These are phyloP conservation scores for Rhizopus arrhizus DNA, from an alignment of 371 early-diverging fungal genomes.

Conservation along the genomic window DNA sequence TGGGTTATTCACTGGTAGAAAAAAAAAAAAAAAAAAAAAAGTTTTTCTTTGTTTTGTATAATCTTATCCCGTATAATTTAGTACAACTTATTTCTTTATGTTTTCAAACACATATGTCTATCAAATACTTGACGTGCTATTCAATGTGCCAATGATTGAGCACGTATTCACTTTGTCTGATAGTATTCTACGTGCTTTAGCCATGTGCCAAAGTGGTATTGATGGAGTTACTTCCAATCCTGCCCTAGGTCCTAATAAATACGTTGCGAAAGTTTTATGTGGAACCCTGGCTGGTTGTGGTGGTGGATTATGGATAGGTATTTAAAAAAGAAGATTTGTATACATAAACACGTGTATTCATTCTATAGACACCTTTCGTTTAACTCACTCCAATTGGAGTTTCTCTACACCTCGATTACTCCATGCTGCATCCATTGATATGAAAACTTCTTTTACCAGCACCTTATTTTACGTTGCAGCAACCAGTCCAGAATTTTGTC, in stretches of 20 bases:
- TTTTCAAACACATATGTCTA: constrained; percentile 42
- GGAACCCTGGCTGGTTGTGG: constrained; percentile 61
- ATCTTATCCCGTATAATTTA: constrained; percentile 1
- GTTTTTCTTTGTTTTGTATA: neutral
- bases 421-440: constrained; percentile 38
- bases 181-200: constrained; percentile 47
- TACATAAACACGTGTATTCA: neutral
- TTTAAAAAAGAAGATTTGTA: neutral
- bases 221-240: constrained; percentile 53
- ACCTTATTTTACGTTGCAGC: constrained; percentile 40
- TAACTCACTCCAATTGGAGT: constrained; percentile 45
- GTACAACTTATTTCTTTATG: constrained; percentile 46
- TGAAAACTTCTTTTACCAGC: constrained; percentile 41
- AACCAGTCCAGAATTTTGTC: constrained; percentile 29
- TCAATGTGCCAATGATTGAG: constrained; percentile 43
- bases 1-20: constrained; percentile 50
- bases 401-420: constrained; percentile 49
- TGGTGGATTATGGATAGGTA: constrained; percentile 59
- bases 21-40: constrained; percentile 5
- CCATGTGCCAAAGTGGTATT: constrained; percentile 54
- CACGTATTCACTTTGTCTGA: constrained; percentile 54
- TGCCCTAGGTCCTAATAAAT: constrained; percentile 42
- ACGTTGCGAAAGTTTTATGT: constrained; percentile 56
- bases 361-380: constrained; percentile 45
- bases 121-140: constrained; percentile 34